Conservation (phyloP, 306 rosid genomes). For the Myrica gale region DNA sequence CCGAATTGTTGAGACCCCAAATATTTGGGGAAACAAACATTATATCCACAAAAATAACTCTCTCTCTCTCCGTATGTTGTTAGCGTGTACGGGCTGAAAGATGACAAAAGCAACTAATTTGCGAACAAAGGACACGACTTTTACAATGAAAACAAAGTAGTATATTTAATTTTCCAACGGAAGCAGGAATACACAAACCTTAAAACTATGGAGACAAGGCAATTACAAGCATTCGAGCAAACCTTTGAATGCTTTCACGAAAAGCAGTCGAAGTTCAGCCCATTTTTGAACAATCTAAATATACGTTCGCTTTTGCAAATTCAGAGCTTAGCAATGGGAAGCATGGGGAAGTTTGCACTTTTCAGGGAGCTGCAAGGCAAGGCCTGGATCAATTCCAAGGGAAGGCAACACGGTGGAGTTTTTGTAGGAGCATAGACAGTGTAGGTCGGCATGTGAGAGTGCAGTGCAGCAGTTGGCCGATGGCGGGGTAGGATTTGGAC, state of each 20-base stretch:
- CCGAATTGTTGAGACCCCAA: too few relatives aligned
- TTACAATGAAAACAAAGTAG: neutral
- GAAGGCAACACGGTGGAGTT: constrained; percentile 53
- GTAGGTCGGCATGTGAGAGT: constrained; percentile 42
- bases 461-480: constrained; percentile 35
- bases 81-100: too few relatives aligned
- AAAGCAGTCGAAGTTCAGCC: neutral
- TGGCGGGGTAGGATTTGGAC: constrained; percentile 49
- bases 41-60: too few relatives aligned
- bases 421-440: constrained; percentile 52
- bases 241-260: neutral
- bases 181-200: neutral
- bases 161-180: neutral
- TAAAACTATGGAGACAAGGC: neutral
- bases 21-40: too few relatives aligned
- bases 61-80: too few relatives aligned
- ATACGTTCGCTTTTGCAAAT: neutral
- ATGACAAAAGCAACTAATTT: neutral
- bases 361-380: constrained; percentile 55
- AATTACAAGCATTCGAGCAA: neutral
- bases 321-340: constrained; percentile 35
- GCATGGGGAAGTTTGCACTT: constrained; percentile 53
- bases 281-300: neutral
- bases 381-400: constrained; percentile 55
- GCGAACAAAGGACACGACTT: neutral